phyloP scores from a whole-genome alignment of 192 early-diverging fungal genomes.

The Glomus cerebriforme region DNA sequence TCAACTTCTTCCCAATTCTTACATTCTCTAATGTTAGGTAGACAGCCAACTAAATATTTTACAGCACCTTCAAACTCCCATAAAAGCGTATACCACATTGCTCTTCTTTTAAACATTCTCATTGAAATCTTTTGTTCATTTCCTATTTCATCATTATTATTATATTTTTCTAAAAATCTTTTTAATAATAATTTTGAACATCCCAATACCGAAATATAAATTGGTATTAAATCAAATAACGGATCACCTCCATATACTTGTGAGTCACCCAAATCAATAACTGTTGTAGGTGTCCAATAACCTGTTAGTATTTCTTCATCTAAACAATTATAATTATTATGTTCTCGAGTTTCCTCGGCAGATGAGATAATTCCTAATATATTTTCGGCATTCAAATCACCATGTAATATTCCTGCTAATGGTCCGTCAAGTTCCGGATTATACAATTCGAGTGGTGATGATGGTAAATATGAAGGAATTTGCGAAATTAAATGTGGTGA shows the following conservation, averaged over 20 bases:
- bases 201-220: constrained; percentile 39
- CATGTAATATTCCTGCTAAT: constrained; percentile 37
- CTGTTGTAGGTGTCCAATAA: background rate
- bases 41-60: constrained; percentile 33
- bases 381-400: constrained; percentile 43
- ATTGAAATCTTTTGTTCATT: background rate
- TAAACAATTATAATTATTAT: background rate
- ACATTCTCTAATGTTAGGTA: constrained; percentile 42
- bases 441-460: constrained; percentile 20
- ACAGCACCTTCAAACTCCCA: constrained; percentile 42
- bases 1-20: constrained; percentile 44
- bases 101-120: constrained; percentile 28
- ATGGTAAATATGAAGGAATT: constrained; percentile 38
- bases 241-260: constrained; percentile 36
- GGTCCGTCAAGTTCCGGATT: constrained; percentile 29
- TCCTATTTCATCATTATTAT: background rate
- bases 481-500: constrained; percentile 37
- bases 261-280: constrained; percentile 17
- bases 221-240: constrained; percentile 39
- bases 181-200: constrained; percentile 30
- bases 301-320: background rate
- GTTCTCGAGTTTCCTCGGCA: background rate
- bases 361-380: constrained; percentile 30
- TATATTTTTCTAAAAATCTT: constrained; percentile 29
- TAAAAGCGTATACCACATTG: constrained; percentile 44